Percentiles rank a stretch among this genome's conserved stretches.
phyloP scores from a whole-genome alignment of 257 asterid genomes.

The Asclepias syriaca region DNA sequence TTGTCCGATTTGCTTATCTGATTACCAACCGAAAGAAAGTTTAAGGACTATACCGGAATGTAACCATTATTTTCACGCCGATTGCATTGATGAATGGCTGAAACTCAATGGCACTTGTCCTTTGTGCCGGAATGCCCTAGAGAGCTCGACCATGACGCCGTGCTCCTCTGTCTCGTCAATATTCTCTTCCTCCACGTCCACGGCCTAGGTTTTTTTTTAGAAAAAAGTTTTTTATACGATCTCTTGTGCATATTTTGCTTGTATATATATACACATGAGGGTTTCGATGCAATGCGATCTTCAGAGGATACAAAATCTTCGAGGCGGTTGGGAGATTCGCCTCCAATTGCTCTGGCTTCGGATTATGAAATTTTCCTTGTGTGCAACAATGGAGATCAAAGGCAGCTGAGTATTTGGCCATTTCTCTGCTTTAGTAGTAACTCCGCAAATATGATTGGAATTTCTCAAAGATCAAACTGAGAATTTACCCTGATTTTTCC shows the following conservation, averaged over 20 bases:
- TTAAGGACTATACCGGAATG: slow-evolving; percentile 71
- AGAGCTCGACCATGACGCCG: slow-evolving; percentile 34
- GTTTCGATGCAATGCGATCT: neutral
- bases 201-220: neutral
- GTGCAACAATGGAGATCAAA: too few species aligned
- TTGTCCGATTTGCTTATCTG: slow-evolving; percentile 73
- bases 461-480: too few species aligned
- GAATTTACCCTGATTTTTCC: too few species aligned
- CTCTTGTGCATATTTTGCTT: neutral
- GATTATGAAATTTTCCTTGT: too few species aligned
- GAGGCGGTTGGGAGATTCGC: too few species aligned
- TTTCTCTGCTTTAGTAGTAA: too few species aligned
- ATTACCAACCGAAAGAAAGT: slow-evolving; percentile 60
- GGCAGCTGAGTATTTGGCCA: too few species aligned
- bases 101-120: slow-evolving; percentile 77
- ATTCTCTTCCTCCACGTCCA: slow-evolving; percentile 24
- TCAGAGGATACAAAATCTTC: neutral
- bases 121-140: slow-evolving; percentile 63
- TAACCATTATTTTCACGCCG: slow-evolving; percentile 65
- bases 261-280: neutral
- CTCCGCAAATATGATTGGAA: too few species aligned
- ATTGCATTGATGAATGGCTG: slow-evolving; percentile 87
- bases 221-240: neutral
- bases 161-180: slow-evolving; percentile 40
- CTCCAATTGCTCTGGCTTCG: too few species aligned